Conservation (phyloP, 441 rosid species). For the Dalechampia spathulata region DNA sequence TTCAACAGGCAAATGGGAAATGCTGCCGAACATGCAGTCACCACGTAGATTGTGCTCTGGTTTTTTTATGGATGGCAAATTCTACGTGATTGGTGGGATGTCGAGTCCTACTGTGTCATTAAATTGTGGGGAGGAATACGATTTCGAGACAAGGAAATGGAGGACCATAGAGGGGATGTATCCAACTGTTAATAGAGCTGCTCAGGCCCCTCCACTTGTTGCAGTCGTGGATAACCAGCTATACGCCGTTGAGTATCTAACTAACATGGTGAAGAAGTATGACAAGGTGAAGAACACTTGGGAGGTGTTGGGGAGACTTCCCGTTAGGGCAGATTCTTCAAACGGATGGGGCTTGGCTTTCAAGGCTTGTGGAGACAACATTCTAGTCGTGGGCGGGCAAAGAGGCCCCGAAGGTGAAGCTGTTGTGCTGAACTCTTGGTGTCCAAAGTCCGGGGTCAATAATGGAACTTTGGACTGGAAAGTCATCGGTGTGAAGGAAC, state of each 20-base stretch:
- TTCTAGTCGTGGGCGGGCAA: constrained; percentile 29
- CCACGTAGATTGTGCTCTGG: constrained; percentile 76
- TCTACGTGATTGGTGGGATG: constrained; percentile 81
- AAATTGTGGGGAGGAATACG: constrained; percentile 73
- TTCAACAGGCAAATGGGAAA: constrained; percentile 60
- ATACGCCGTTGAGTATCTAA: constrained; percentile 26
- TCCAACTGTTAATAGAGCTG: constrained; percentile 61
- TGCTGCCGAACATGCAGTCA: constrained; percentile 59
- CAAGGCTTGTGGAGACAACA: constrained; percentile 26
- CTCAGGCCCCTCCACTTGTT: constrained; percentile 41
- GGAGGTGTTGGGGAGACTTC: constrained; percentile 28
- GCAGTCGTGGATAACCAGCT: constrained; percentile 29
- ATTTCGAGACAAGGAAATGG: constrained; percentile 61
- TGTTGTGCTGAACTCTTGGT: constrained; percentile 26
- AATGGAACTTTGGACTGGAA: constrained; percentile 26
- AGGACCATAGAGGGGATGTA: constrained; percentile 68
- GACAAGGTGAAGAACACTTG: constrained; percentile 23
- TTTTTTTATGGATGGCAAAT: constrained; percentile 77
- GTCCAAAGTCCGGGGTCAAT: constrained; percentile 21
- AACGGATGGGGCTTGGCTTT: constrained; percentile 34
- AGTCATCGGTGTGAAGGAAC: constrained; percentile 26
- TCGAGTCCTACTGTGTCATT: constrained; percentile 49
- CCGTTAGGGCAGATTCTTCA: constrained; percentile 29
- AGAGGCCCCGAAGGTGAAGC: constrained; percentile 27
- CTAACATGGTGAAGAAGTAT: constrained; percentile 32